Base-by-base conservation (phyloP, 2,329 filamentous ascomycete genomes). In the Fusarium globosum region DNA sequence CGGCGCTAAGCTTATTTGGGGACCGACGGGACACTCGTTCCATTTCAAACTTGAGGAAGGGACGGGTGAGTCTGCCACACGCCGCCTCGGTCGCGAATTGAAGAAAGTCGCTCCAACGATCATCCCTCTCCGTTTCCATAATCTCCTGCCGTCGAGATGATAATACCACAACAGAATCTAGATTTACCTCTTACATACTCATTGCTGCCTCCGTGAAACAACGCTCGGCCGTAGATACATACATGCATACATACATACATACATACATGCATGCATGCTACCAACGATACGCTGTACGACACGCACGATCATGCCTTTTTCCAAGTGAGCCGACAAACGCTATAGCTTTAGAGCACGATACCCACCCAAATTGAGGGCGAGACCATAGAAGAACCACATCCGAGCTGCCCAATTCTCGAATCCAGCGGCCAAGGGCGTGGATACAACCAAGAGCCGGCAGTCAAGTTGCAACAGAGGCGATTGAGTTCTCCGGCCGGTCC, bases 1-100 rank as follows among this genome's bases (percentile, higher is more conserved):
- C 16, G 7, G 39, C 70, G 75, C 81, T 82, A 83, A 79, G 46
- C 81, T 73, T 39, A 30, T 79, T 79, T 78, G 76, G 81, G 76
- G 73, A 83, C 81, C 81, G 81, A 83, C 26, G 26, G 26, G 26
- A 28, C 68, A 45, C 72, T 55, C 26, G 55, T 55, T 68, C 62
- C 55, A 58, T 57, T 69, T 65, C 63, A 68, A 71, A 71, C 61
- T 58, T 51, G 43, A 55, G 38, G 36, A 51, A 48, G 28, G 61
- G 57, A 45, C 20, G 18, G 49, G 30, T 66, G 36, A 65, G 64
- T 61, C 68, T 74, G 65, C 68, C 68, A 36, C 56, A 64, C 62
- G 55, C 73, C 60, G 62, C 71, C 69, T 63, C 64, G 70, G 77
- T 72, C 68, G 67, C 65, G 70, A 69, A 70, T 66, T 68, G 60